A percentile compares a stretch with the other conserved stretches of the same genome.
phyloP scores from a whole-genome alignment of 1,139 yeast species.

The Geotrichum restrictum region DNA sequence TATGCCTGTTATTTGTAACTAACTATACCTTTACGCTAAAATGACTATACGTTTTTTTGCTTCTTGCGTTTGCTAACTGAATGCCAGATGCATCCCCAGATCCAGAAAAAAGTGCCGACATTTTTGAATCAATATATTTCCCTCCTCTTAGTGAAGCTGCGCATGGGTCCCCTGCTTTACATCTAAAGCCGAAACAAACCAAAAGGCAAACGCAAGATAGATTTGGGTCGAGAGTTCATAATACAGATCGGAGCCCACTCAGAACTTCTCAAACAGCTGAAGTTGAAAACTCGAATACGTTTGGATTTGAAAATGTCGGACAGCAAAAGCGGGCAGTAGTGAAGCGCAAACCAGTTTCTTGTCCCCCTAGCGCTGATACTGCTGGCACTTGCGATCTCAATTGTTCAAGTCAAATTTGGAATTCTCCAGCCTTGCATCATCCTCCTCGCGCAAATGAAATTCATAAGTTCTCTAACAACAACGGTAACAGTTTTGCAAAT shows the following conservation, averaged over 20 bases:
- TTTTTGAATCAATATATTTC: background rate
- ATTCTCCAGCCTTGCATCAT: no score
- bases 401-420: no score
- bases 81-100: background rate
- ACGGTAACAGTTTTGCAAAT: no score
- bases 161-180: background rate
- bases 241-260: no score
- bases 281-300: no score
- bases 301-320: no score
- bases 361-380: no score
- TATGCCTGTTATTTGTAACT: constrained; percentile 6
- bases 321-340: background rate
- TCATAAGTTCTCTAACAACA: no score
- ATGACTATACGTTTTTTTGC: no score
- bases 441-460: no score
- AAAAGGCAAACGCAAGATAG: background rate
- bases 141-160: constrained; percentile 1
- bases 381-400: no score
- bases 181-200: background rate
- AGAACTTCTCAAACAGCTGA: no score
- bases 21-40: background rate
- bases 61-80: background rate
- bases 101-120: background rate
- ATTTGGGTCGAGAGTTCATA: background rate
- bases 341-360: background rate